Conservation (phyloP, 176 grass and related monocot genomes). For the Cenchrus purpureus region DNA sequence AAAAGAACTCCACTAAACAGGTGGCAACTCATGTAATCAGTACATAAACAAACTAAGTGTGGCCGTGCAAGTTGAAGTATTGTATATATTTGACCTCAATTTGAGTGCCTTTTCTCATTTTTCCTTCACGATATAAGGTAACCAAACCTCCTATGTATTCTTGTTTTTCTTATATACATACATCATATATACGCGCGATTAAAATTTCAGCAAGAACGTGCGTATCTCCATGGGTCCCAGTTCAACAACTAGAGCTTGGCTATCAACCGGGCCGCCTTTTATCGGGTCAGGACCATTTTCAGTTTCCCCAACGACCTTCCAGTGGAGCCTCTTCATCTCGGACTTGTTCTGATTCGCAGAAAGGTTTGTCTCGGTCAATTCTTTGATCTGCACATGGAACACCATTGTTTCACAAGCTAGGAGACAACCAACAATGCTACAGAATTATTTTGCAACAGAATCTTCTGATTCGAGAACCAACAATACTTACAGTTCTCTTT, state of each 20-base stretch:
- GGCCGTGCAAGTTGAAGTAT: no score
- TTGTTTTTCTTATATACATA: background rate
- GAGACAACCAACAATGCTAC: background rate
- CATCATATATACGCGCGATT: background rate
- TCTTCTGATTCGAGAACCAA: background rate
- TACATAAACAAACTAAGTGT: no score
- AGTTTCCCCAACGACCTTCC: slow-evolving; percentile 51
- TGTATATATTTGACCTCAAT: no score
- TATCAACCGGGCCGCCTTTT: slow-evolving; percentile 60
- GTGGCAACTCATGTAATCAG: no score
- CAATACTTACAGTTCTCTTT: slow-evolving; percentile 57
- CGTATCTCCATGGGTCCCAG: slow-evolving; percentile 95
- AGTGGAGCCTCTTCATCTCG: slow-evolving; percentile 70
- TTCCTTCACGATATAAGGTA: no score
- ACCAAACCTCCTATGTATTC: background rate
- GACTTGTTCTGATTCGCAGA: slow-evolving; percentile 85
- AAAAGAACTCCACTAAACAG: no score
- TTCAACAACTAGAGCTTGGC: slow-evolving; percentile 59
- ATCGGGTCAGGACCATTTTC: slow-evolving; percentile 34
- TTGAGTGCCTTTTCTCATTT: no score
- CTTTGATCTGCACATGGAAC: slow-evolving; percentile 62
- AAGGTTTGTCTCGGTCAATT: slow-evolving; percentile 74
- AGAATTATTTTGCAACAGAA: background rate
- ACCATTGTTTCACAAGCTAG: background rate
- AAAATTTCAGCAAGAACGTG: slow-evolving; percentile 77